Base-by-base conservation (phyloP, 352 stramenopile genomes). In the Vaucheria bursata region DNA sequence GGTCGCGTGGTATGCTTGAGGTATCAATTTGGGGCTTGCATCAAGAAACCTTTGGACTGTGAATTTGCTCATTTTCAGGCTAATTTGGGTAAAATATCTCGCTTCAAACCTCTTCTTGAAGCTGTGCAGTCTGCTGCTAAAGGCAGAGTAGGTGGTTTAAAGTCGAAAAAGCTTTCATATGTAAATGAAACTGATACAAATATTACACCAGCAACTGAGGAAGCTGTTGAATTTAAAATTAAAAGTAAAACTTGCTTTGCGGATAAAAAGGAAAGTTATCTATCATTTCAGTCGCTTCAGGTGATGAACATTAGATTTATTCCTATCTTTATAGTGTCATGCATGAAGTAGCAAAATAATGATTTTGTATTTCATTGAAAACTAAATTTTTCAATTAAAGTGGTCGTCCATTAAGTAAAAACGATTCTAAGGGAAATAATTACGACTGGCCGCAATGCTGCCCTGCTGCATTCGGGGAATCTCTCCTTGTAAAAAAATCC, bases 81-180 rank as follows among this genome's bases (percentile, higher is more conserved):
- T 34, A 69, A 69, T 18, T 38, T 69, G 29, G 6, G 33, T 4
- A 69, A 69, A 69, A 69, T 69, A 34, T 6, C 6, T 29, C 5
- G 59, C 4, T 69, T 69, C 59, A 69, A 69, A 29, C 59, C 59
- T 8, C 59, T 69, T 4, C 59, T 69, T 18, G 59, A 69, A 18
- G 6, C 33, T 38, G 59, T 69, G 59, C 59, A 69, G 6, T 18
- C 18, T 4, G 59, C 18, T 34, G 59, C 6, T 18, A 29, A 29
- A 18, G 12, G 29, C 59, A 69, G 33, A 38, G 33, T 34, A 29
- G 59, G 59, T 4, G 8, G 29, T 34, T 6, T 29, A 18, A 34
- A 38, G 8, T 6, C 34, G 18, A 6, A 29, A 34, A 69, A 18
- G 29, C 29, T 8, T 34, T 29, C 45, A 25, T n/a, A n/a, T n/a